Base-by-base conservation (phyloP, 2,329 filamentous ascomycete genomes). In the Colletotrichum salicis region DNA sequence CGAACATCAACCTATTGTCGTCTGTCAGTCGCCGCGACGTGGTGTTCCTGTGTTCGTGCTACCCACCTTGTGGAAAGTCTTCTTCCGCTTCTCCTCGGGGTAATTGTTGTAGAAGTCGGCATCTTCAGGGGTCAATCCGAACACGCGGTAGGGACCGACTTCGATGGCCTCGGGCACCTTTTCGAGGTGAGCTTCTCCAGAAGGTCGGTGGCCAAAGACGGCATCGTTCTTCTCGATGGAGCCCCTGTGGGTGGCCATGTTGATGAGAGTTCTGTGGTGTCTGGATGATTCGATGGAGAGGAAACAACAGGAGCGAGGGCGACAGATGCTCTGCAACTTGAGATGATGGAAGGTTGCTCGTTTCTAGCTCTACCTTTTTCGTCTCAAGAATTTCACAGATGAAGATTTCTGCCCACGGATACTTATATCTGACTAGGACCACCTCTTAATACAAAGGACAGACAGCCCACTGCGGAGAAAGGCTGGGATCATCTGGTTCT, bases 61-160 rank as follows among this genome's bases (percentile, higher is more conserved):
- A n/a, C 41, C 8, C 55, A 77, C 76, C 69, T 77, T 76, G 64
- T 55, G 75, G 54, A 76, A 71, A 29, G 75, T 60, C n/a, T 67
- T 75, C 67, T 75, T 76, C 13, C 76, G 64, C 70, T 74, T 75
- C 45, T 79, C 74, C 15, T 75, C 70, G 0, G 78, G 69, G 15
- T 76, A 81, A 56, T 73, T 75, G 3, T 58, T 75, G 61, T 77
- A 80, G 51, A 80, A 80, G 8, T 80, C 76, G 5, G 77, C 78
- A 75, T 80, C 79, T 12, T 78, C 78, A 8, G 63, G 12, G 24
- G 69, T 72, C 52, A 80, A 35, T 1, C 79, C 79, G 6, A 76
- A 74, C 10, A 80, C 79, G 19, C 78, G 78, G 58, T 79, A 76
- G n/a, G 75, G 75, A 11, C 76, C 78, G 8, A 80, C 76, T 5